Evolutionary conservation across 1,139 yeast genomes (phyloP).

Genomic region (Zygoascus hellenicus): DNA sequence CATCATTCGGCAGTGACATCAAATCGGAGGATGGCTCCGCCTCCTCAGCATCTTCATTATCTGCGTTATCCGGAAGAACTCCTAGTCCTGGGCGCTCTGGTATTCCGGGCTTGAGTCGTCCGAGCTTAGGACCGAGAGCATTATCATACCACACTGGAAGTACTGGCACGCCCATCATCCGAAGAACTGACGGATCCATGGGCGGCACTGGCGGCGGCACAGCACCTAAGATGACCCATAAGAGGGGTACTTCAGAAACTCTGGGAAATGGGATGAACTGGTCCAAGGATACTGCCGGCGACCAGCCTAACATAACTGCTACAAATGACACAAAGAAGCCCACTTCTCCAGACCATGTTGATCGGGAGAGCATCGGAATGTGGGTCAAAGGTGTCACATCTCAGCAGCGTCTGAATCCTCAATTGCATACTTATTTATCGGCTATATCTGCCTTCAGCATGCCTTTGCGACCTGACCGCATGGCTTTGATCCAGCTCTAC

Average conservation of each 20-base stretch:
- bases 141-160: slow-evolving; percentile 11
- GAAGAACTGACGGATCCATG: background rate
- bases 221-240: background rate
- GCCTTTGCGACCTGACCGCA: slow-evolving; percentile 32
- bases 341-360: slow-evolving; percentile 9
- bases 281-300: background rate
- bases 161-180: slow-evolving; percentile 2
- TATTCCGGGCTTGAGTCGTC: slow-evolving; percentile 12
- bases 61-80: background rate
- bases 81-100: background rate
- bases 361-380: slow-evolving; percentile 31
- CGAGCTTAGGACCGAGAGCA: slow-evolving; percentile 20
- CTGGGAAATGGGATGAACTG: background rate
- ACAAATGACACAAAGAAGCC: slow-evolving; percentile 7
- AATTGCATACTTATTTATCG: slow-evolving; percentile 32
- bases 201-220: background rate
- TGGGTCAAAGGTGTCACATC: slow-evolving; percentile 34
- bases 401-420: slow-evolving; percentile 29
- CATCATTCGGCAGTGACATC: slow-evolving; percentile 1
- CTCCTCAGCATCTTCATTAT: background rate
- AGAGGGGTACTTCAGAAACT: background rate
- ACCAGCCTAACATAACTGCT: slow-evolving; percentile 6
- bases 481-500: slow-evolving; percentile 35
- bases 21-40: background rate
- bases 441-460: slow-evolving; percentile 39